Evolutionary conservation across 208 protist species (phyloP).

Genomic region (Acanthamoeba royreba): DNA sequence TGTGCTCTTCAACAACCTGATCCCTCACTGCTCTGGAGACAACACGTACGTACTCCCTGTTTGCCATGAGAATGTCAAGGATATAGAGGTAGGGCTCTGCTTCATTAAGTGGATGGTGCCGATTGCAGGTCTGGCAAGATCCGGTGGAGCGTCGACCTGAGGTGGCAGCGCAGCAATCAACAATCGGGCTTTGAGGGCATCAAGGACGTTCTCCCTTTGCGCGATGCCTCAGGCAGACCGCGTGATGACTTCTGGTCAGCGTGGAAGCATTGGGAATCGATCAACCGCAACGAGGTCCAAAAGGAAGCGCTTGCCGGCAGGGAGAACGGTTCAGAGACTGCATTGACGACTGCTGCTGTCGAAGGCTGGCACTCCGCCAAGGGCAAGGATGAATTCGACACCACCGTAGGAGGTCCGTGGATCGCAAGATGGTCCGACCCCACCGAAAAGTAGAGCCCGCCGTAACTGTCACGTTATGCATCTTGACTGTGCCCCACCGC

Average conservation of each 20-base stretch:
- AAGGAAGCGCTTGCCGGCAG: background rate
- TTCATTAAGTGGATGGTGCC: background rate
- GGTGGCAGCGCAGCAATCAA: background rate
- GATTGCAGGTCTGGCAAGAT: background rate
- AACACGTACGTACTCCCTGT: background rate
- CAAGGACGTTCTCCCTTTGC: background rate
- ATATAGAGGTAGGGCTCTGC: background rate
- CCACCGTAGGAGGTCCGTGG: background rate
- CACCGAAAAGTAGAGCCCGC: background rate
- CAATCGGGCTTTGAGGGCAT: background rate
- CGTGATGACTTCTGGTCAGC: background rate
- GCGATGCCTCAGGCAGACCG: background rate
- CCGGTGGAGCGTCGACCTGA: background rate
- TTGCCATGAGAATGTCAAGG: too few relatives aligned
- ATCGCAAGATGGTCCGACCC: background rate
- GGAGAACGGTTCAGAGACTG: too few relatives aligned
- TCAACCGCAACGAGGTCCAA: background rate
- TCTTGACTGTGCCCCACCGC: too few relatives aligned
- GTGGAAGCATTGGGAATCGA: background rate
- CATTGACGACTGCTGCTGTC: too few relatives aligned
- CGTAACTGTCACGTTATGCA: background rate
- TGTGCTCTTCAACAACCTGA: background rate
- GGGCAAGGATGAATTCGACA: background rate
- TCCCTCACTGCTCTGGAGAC: background rate
- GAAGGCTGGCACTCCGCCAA: background rate